Conservation (phyloP, 73 alveolate genomes). For the Paramecium pentaurelia region DNA sequence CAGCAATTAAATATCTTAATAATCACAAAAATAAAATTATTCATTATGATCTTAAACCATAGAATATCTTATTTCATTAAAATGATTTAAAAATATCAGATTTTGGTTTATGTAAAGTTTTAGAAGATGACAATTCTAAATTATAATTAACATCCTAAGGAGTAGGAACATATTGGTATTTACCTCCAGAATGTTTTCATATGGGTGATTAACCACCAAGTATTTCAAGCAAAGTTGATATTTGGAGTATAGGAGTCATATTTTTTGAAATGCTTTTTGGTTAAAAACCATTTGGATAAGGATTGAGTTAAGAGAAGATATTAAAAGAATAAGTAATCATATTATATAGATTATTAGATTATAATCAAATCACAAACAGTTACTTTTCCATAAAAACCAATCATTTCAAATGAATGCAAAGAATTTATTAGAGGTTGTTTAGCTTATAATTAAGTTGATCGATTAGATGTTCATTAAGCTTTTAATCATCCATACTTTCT, state of each 20-base stretch:
- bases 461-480: conserved; percentile 55
- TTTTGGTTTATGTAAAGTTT: conserved; percentile 86
- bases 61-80: conserved; percentile 81
- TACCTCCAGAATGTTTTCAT: conserved; percentile 90
- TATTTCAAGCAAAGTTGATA: conserved; percentile 65
- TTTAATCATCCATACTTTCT: conserved; percentile 43
- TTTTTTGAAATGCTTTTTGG: conserved; percentile 67
- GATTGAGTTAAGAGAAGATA: conserved; percentile 42
- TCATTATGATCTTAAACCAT: conserved; percentile 90
- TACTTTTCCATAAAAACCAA: conserved; percentile 38
- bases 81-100: conserved; percentile 85
- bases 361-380: conserved; percentile 49
- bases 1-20: conserved; percentile 83
- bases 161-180: conserved; percentile 93
- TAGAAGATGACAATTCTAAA: conserved; percentile 77
- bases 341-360: background rate
- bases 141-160: conserved; percentile 88
- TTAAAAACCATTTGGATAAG: conserved; percentile 66
- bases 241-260: conserved; percentile 72
- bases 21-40: conserved; percentile 78
- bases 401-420: conserved; percentile 53
- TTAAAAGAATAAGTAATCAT: conserved; percentile 17
- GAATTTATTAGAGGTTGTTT: conserved; percentile 51
- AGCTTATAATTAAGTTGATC: conserved; percentile 29
- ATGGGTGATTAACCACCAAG: conserved; percentile 70